phyloP scores from a whole-genome alignment of 2,329 filamentous ascomycete species.

The Talaromyces islandicus region DNA sequence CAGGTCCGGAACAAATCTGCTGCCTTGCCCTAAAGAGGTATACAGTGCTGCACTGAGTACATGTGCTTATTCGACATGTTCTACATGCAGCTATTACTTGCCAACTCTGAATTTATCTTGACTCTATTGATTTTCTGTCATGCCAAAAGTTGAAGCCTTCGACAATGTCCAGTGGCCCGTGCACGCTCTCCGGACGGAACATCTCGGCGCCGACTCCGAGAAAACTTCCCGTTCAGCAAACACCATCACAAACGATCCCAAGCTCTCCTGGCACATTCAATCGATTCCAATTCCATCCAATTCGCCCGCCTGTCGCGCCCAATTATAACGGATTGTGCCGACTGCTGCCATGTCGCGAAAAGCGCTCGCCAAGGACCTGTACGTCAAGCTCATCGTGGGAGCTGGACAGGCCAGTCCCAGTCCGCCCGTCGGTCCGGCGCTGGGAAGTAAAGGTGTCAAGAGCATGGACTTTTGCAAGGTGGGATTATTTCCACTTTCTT shows the following conservation, averaged over 20 bases:
- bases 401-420: slow-evolving; percentile 92
- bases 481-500: too few species aligned
- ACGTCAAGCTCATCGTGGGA: slow-evolving; percentile 96
- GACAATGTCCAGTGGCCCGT: background rate
- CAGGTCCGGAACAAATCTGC: background rate
- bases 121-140: background rate
- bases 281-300: background rate
- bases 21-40: background rate
- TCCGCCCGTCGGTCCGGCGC: slow-evolving; percentile 89
- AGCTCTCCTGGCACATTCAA: background rate
- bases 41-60: background rate
- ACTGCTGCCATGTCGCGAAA: slow-evolving; percentile 44
- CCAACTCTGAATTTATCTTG: background rate
- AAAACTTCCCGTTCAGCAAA: background rate
- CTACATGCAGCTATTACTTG: background rate
- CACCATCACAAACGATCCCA: background rate
- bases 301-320: background rate
- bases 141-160: background rate
- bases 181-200: background rate
- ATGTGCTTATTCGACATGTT: background rate
- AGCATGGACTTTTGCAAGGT: slow-evolving; percentile 99
- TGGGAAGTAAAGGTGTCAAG: slow-evolving; percentile 97
- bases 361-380: slow-evolving; percentile 55
- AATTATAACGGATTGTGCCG: background rate
- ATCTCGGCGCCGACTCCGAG: background rate